Conservation (phyloP, 2,329 filamentous ascomycete species). For the Fusarium sp. region DNA sequence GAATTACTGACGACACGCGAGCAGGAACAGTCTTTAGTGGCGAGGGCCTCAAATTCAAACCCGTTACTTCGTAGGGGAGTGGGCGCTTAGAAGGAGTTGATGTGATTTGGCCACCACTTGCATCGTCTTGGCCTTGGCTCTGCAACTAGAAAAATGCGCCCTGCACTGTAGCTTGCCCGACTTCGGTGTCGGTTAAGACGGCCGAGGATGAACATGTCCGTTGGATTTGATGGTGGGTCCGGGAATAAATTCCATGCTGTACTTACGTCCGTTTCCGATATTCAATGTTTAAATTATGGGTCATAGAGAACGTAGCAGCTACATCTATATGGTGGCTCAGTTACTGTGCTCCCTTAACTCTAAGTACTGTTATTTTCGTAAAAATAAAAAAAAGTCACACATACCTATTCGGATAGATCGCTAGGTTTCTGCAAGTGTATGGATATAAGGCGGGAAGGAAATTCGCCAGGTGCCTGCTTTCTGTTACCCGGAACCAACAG, state of each 20-base stretch:
- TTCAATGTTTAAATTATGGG: neutral
- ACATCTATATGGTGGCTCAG: too few relatives aligned
- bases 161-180: conserved; percentile 8
- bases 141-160: conserved; percentile 27
- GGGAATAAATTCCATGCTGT: neutral
- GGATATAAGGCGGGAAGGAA: too few relatives aligned
- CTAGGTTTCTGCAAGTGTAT: too few relatives aligned
- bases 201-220: conserved; percentile 8
- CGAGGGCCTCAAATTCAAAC: conserved; percentile 27
- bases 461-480: too few relatives aligned
- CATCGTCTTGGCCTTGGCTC: conserved; percentile 29
- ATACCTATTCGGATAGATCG: too few relatives aligned
- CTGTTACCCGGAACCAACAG: too few relatives aligned
- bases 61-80: conserved; percentile 4
- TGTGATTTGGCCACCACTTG: conserved; percentile 30
- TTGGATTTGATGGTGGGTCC: conserved; percentile 2
- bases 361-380: too few relatives aligned
- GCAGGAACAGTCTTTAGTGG: conserved; percentile 22
- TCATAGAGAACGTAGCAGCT: neutral
- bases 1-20: conserved; percentile 21
- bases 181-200: conserved; percentile 26
- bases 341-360: too few relatives aligned
- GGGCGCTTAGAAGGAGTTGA: conserved; percentile 17
- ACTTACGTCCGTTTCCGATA: neutral
- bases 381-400: too few relatives aligned